phyloP scores from a whole-genome alignment of 2,329 filamentous ascomycete species.

The Plenodomus tracheiphilus region DNA sequence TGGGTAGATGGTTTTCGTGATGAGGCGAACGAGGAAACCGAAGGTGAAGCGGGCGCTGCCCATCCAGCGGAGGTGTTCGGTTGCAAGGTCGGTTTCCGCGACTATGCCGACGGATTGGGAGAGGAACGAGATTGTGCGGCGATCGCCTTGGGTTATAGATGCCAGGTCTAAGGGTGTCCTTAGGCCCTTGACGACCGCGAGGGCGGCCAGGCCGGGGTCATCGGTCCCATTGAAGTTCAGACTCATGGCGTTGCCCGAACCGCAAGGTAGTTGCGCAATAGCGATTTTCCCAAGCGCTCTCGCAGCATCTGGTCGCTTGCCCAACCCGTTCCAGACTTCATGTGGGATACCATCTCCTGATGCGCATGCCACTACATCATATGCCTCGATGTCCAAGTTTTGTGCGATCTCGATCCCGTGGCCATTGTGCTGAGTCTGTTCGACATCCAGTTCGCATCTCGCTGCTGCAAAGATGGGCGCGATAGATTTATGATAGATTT shows the following conservation, averaged over 20 bases:
- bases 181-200: constrained; percentile 85
- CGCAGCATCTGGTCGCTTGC: constrained; percentile 72
- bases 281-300: constrained; percentile 76
- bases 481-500: constrained; percentile 73
- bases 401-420: constrained; percentile 79
- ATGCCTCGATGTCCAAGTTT: constrained; percentile 74
- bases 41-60: constrained; percentile 81
- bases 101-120: constrained; percentile 89
- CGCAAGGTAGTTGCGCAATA: constrained; percentile 85
- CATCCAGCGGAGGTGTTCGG: constrained; percentile 93
- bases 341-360: constrained; percentile 91
- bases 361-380: constrained; percentile 84
- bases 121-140: constrained; percentile 79
- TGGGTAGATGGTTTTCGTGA: constrained; percentile 79
- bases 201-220: constrained; percentile 72
- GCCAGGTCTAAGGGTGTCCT: constrained; percentile 83
- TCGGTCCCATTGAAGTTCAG: constrained; percentile 85
- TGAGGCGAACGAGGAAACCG: constrained; percentile 76
- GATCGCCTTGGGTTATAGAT: constrained; percentile 80
- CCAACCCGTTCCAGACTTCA: constrained; percentile 93
- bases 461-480: constrained; percentile 84
- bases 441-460: constrained; percentile 73
- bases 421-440: constrained; percentile 70
- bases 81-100: constrained; percentile 86
- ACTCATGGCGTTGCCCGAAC: constrained; percentile 91